Conservation (phyloP, 2,329 filamentous ascomycete genomes). For the Leptographium procerum region DNA sequence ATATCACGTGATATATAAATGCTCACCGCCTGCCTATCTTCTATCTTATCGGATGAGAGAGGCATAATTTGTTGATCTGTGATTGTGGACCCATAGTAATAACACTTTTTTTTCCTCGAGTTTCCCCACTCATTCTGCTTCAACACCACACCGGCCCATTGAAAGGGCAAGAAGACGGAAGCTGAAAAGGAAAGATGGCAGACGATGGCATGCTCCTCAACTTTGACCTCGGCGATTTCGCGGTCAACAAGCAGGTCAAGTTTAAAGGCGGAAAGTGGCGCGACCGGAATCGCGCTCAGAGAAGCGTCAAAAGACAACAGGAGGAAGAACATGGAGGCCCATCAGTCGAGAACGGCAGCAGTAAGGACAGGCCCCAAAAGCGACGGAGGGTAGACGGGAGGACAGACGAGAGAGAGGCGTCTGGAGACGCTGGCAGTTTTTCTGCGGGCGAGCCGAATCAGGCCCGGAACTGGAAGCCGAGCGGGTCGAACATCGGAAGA, state of each 20-base stretch:
- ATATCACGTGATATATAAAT: neutral
- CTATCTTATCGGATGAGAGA: neutral
- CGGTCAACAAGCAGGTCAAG: slow-evolving; percentile 48
- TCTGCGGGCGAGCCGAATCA: neutral
- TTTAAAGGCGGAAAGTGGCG: slow-evolving; percentile 92
- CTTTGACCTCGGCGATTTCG: slow-evolving; percentile 64
- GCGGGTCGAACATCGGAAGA: neutral
- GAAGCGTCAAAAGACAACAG: slow-evolving; percentile 29
- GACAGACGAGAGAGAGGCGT: slow-evolving; percentile 14
- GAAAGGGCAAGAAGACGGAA: neutral
- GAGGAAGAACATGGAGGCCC: neutral
- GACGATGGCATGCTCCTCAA: slow-evolving; percentile 95
- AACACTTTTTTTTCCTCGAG: neutral
- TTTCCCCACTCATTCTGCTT: neutral
- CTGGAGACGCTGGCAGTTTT: slow-evolving; percentile 2
- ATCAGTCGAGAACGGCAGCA: neutral
- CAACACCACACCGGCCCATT: neutral
- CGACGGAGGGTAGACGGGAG: slow-evolving; percentile 17
- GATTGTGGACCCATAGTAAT: neutral
- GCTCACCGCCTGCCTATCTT: neutral
- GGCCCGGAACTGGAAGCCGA: neutral
- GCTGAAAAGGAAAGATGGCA: slow-evolving; percentile 55
- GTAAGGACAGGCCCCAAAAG: slow-evolving; percentile 14
- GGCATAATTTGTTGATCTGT: neutral
- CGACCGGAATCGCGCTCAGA: slow-evolving; percentile 73